Evolutionary conservation across 2,329 filamentous ascomycete genomes (phyloP), one percentile per base, ranked within the genome.

Genomic region (Cordyceps militaris): DNA sequence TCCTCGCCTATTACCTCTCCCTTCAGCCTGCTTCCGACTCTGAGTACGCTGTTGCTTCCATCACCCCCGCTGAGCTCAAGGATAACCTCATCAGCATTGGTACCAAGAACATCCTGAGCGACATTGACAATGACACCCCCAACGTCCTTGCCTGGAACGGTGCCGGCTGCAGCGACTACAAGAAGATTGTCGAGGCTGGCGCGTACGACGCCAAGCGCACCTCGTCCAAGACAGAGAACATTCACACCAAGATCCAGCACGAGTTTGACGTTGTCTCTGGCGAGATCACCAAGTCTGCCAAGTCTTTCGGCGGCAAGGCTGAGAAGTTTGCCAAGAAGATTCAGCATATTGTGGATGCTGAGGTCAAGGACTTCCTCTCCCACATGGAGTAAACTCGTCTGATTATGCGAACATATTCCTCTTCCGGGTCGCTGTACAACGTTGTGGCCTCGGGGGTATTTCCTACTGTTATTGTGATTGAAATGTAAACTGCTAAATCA

Each of bases 111-210:
- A 83, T 84, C 64, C 86, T 99, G 57, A 81, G 79, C 65, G 91
- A 95, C 67, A 87, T 99, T 54, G 93, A 93, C 63, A 79, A 78
- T 53, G 86, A 89, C 73, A 99, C 95, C 66, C 85, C 86, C 73
- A 99, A 99, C 84, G 81, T 96, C 70, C 91, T 99, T 62, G 93
- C 93, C 74, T 99, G 92, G 93, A 99, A 99, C 84, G 94, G 95
- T 72, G 95, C 91, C 77, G 94, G 94, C 70, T 88, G 84, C 71
- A 86, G 82, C 78, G 96, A 99, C 87, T 97, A 89, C 84, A 82
- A 83, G 61, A 79, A 88, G 66, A 96, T 97, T 68, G 75, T 96
- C 63, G 76, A 84, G 66, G 79, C 84, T 66, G 89, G 90, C 68
- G 79, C 83, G 68, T 93, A 92, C 79, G 80, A 82, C 66, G 79